Evolutionary conservation across 225 moss, liverwort and hornwort species (phyloP).

Genomic region (Asterella californica): DNA sequence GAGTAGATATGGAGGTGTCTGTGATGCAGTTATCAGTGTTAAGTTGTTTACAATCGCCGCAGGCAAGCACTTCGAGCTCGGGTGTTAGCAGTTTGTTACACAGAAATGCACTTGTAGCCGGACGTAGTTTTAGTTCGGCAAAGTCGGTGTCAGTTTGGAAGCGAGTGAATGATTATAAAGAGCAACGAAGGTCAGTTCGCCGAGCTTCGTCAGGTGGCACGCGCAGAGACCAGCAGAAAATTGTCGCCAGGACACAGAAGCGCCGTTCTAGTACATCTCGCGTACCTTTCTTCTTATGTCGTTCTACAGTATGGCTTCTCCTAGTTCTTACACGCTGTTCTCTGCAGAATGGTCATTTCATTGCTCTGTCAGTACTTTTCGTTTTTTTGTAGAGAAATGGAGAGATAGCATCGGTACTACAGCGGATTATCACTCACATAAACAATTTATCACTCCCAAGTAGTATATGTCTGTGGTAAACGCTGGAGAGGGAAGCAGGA

Average conservation of each 20-base stretch:
- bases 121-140: conserved; percentile 8
- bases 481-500: not conserved
- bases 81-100: not conserved
- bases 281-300: not conserved
- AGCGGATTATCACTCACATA: not conserved
- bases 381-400: not conserved
- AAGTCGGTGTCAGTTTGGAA: conserved; percentile 19
- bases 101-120: not conserved
- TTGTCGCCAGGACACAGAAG: conserved; percentile 60
- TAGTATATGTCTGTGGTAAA: not conserved
- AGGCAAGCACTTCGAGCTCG: conserved; percentile 10
- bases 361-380: not conserved
- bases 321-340: not conserved
- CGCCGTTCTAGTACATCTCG: conserved; percentile 61
- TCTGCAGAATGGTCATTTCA: not conserved
- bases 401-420: not conserved
- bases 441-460: not conserved
- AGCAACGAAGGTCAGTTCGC: not conserved
- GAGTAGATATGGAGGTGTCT: conserved; percentile 28
- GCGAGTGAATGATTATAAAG: not conserved
- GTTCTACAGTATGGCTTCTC: not conserved
- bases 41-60: conserved; percentile 19
- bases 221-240: conserved; percentile 65
- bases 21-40: conserved; percentile 26
- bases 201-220: conserved; percentile 54